phyloP scores from a whole-genome alignment of 805 yeast genomes.

The Millerozyma miso region DNA sequence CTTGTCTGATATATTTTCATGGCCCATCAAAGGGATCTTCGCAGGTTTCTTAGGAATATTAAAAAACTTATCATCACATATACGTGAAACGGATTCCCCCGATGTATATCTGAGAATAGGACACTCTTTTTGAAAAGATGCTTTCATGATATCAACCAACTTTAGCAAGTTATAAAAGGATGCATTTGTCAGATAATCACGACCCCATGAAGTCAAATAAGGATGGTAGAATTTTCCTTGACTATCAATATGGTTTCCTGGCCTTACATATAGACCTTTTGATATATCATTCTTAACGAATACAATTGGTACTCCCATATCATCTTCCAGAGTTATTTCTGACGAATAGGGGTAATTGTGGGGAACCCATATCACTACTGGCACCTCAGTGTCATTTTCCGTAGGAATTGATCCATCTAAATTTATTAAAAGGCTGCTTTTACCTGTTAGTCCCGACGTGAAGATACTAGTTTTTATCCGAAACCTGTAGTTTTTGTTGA shows the following conservation, averaged over 20 bases:
- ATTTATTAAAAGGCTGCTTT: constrained; percentile 54
- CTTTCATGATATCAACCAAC: constrained; percentile 26
- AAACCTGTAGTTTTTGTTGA: constrained; percentile 36
- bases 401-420: constrained; percentile 54
- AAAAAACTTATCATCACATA: background rate
- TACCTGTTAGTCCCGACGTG: constrained; percentile 53
- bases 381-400: constrained; percentile 27
- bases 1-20: background rate
- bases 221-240: constrained; percentile 75
- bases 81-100: background rate
- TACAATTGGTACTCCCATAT: constrained; percentile 53
- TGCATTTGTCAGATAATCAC: constrained; percentile 9
- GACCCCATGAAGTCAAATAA: constrained; percentile 54
- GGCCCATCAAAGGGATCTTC: constrained; percentile 5
- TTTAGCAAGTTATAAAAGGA: constrained; percentile 24
- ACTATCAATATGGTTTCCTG: constrained; percentile 64
- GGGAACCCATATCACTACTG: constrained; percentile 76
- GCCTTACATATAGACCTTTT: constrained; percentile 40
- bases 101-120: constrained; percentile 38
- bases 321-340: constrained; percentile 8
- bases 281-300: constrained; percentile 54
- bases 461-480: constrained; percentile 62
- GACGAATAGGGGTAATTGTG: constrained; percentile 54
- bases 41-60: constrained; percentile 14
- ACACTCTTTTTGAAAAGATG: constrained; percentile 36